phyloP scores from a whole-genome alignment of 2,329 filamentous ascomycete genomes.

The Macrophomina tecta region DNA sequence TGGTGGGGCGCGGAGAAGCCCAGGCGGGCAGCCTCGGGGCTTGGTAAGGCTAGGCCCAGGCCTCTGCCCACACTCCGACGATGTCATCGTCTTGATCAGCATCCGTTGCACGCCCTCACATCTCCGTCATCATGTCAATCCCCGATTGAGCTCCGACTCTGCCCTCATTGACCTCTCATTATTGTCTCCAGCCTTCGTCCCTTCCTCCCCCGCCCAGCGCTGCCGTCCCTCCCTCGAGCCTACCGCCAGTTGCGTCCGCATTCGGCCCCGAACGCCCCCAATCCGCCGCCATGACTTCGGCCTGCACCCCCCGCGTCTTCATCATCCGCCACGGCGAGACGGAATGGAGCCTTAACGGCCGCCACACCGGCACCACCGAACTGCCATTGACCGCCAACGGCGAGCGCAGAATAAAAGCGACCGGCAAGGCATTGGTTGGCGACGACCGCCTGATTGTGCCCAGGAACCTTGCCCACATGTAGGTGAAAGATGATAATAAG shows the following conservation, averaged over 20 bases:
- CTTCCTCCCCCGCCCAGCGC: not conserved
- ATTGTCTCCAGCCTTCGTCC: not conserved
- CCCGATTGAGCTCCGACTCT: not conserved
- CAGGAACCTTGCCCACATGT: slow-evolving; percentile 82
- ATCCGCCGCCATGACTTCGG: slow-evolving; percentile 31
- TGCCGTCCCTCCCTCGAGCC: not conserved
- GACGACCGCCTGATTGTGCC: slow-evolving; percentile 85
- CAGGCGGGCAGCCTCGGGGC: not conserved
- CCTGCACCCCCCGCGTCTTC: slow-evolving; percentile 56
- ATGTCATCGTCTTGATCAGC: slow-evolving; percentile 26
- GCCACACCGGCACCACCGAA: slow-evolving; percentile 81
- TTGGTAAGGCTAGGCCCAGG: not conserved
- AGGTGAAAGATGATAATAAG: slow-evolving; percentile 39
- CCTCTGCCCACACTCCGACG: not conserved
- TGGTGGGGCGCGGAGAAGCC: slow-evolving; percentile 15
- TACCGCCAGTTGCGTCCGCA: not conserved
- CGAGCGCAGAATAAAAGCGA: slow-evolving; percentile 60
- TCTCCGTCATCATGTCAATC: slow-evolving; percentile 13
- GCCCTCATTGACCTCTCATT: not conserved
- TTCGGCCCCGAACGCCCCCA: not conserved
- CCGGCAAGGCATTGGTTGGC: slow-evolving; percentile 83
- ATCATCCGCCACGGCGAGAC: slow-evolving; percentile 85
- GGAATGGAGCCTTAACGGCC: slow-evolving; percentile 87
- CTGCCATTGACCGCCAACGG: slow-evolving; percentile 84
- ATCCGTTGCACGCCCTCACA: not conserved